Percentiles rank a stretch among this genome's conserved stretches.
These are phyloP conservation scores for Ceratocystis smalleyi DNA, from an alignment of 2,329 filamentous ascomycete species.

Conservation along the genomic window DNA sequence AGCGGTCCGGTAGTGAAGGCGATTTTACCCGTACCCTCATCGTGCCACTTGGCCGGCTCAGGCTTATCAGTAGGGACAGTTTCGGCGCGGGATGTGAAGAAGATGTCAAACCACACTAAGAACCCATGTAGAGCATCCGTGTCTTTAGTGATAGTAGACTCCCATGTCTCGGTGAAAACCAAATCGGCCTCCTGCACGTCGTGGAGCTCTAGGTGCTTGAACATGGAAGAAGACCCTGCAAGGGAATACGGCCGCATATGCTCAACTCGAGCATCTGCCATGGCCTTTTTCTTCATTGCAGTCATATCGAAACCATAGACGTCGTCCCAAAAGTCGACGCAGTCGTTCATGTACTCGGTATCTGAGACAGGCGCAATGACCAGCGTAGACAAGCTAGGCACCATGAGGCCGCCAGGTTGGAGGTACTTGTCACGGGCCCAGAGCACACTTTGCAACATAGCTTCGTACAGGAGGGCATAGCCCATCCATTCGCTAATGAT, in stretches of 20 bases:
- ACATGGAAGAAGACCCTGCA: slow-evolving; percentile 45
- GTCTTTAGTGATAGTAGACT: slow-evolving; percentile 25
- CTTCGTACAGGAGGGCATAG: slow-evolving; percentile 82
- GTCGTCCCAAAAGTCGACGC: slow-evolving; percentile 73
- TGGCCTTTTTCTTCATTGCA: slow-evolving; percentile 70
- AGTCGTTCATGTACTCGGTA: slow-evolving; percentile 59
- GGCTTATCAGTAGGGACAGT: slow-evolving; percentile 34
- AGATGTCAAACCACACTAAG: slow-evolving; percentile 85
- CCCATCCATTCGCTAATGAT: slow-evolving; percentile 99
- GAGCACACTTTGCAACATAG: slow-evolving; percentile 87
- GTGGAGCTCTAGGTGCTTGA: slow-evolving; percentile 65
- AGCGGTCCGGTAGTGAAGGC: slow-evolving; percentile 78
- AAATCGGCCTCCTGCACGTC: slow-evolving; percentile 56
- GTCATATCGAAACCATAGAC: slow-evolving; percentile 94
- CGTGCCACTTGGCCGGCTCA: slow-evolving; percentile 46
- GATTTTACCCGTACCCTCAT: slow-evolving; percentile 43
- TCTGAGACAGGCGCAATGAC: slow-evolving; percentile 70
- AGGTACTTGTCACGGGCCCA: slow-evolving; percentile 80
- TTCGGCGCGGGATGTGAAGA: slow-evolving; percentile 52
- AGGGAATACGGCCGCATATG: slow-evolving; percentile 47
- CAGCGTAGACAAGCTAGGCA: slow-evolving; percentile 71
- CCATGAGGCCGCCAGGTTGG: slow-evolving; percentile 61
- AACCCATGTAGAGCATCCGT: slow-evolving; percentile 58
- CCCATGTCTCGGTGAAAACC: slow-evolving; percentile 55
- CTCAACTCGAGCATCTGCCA: slow-evolving; percentile 67